Percentiles rank a stretch among this genome's conserved stretches.
phyloP scores from a whole-genome alignment of 176 grass and related monocot species.

The Saccharum spontaneum region DNA sequence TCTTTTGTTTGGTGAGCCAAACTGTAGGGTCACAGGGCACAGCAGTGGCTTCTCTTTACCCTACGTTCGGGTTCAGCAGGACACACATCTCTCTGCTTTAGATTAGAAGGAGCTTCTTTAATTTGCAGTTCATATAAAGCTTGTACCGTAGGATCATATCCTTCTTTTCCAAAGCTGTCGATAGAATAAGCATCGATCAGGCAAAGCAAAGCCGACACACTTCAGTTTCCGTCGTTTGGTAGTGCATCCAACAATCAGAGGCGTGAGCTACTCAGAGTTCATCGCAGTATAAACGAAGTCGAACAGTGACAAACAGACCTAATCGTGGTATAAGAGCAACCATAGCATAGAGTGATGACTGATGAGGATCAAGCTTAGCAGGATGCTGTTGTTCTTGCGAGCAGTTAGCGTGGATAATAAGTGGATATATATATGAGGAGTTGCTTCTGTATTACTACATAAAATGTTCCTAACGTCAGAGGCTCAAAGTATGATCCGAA shows the following conservation, averaged over 20 bases:
- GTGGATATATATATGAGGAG: too few species aligned
- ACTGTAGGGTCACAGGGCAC: neutral
- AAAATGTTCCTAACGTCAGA: too few species aligned
- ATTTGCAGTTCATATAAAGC: neutral
- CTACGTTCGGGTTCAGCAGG: neutral
- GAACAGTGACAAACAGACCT: neutral
- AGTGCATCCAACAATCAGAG: neutral
- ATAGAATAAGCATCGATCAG: neutral
- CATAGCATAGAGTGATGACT: neutral
- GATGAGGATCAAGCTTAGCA: neutral
- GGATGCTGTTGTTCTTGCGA: too few species aligned
- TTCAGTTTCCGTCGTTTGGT: neutral
- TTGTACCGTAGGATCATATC: neutral
- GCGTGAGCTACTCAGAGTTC: neutral
- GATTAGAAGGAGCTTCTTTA: neutral
- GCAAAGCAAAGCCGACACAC: neutral
- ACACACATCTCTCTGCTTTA: neutral
- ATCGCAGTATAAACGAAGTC: neutral
- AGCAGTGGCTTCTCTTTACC: neutral
- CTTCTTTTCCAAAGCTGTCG: neutral
- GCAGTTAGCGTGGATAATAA: too few species aligned
- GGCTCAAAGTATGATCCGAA: too few species aligned
- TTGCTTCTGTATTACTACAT: too few species aligned
- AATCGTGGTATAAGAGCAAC: neutral
- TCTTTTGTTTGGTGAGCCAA: neutral